Evolutionary conservation across 495 filamentous ascomycete species (phyloP), one percentile per base, ranked within the genome.

Genomic region (Daldinia loculata): DNA sequence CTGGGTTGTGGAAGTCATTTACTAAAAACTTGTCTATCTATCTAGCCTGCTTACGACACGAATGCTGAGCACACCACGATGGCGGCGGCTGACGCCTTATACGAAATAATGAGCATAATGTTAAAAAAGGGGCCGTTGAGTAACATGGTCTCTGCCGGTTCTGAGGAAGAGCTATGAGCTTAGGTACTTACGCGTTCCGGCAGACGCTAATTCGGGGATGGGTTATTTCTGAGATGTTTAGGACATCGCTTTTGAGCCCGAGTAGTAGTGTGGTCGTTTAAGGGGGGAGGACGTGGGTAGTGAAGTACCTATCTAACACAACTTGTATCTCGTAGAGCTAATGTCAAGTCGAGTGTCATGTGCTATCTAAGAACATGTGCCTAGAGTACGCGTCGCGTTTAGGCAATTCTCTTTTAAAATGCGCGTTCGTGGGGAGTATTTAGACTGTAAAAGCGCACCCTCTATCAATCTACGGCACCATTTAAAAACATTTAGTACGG

Each of bases 81-180:
- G 80, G 92, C 91, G 8, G 93, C 92, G 2, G 91, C 93, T 5
- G 92, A 95, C 80, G 86, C 90, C 11, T 87, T 90, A 12, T 97
- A 91, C 79, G 93, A 97, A 82, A 90, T 96, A 69, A 89, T 97
- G 84, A 94, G 90, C 26, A 89, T 92, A 71, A 91, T 94, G 87
- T 90, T 94, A 3, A 93, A 92, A 84, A 81, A 80, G 51, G 81
- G 81, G 4, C 78, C 78, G 30, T 67, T 80, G 15, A 80, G 76
- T 62, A 74, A 74, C 8, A 76, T 75, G 74, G 38, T 78, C 34
- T 58, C 48, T n/a, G 19, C 11, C 17, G 38, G 61, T 14, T 66
- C 39, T 12, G 56, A 63, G 6, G 62, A 66, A 11, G 74, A 78
- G 52, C 61, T 76, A 7, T 78, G 39, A 71, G 50, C 29, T 55